Evolutionary conservation across 352 stramenopile species (phyloP).

Genomic region (Phytophthora pluvialis): DNA sequence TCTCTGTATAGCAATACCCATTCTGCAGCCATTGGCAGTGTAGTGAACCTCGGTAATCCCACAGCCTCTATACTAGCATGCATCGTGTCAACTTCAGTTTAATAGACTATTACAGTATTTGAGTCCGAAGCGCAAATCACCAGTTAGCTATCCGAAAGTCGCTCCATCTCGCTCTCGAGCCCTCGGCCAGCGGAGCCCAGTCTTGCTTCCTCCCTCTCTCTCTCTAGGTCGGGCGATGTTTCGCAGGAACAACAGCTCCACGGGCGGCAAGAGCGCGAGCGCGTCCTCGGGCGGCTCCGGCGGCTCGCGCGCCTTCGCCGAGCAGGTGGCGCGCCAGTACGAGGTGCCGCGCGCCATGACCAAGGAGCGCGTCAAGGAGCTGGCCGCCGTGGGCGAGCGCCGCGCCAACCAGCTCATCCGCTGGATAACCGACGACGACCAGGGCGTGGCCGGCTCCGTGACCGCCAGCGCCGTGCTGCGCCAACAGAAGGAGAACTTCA

Average conservation of each 20-base stretch:
- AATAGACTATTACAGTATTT: conserved; percentile 13
- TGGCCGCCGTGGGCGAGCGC: conserved; percentile 54
- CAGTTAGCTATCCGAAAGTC: conserved; percentile 1
- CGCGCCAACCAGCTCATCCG: conserved; percentile 70
- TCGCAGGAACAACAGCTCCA: conserved; percentile 44
- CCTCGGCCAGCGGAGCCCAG: conserved; percentile 15
- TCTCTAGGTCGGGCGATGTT: conserved; percentile 32
- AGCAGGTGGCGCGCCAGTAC: conserved; percentile 72
- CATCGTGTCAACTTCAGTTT: background rate
- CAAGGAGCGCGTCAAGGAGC: conserved; percentile 42
- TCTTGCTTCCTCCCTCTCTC: conserved; percentile 26
- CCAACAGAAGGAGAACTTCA: conserved; percentile 82
- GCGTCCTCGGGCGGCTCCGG: conserved; percentile 17
- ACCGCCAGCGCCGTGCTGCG: conserved; percentile 50
- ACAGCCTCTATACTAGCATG: background rate
- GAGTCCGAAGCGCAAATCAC: conserved; percentile 24
- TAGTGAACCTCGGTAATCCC: background rate
- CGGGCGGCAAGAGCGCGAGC: conserved; percentile 27
- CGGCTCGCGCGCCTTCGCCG: conserved; percentile 49
- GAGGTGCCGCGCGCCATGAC: conserved; percentile 54
- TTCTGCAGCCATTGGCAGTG: background rate
- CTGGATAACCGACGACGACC: conserved; percentile 70
- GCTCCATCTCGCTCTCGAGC: conserved; percentile 2
- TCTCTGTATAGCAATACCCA: background rate
- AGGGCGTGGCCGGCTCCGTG: conserved; percentile 38